Conservation (phyloP, 129 eudicot genomes). For the Glebionis coronaria region DNA sequence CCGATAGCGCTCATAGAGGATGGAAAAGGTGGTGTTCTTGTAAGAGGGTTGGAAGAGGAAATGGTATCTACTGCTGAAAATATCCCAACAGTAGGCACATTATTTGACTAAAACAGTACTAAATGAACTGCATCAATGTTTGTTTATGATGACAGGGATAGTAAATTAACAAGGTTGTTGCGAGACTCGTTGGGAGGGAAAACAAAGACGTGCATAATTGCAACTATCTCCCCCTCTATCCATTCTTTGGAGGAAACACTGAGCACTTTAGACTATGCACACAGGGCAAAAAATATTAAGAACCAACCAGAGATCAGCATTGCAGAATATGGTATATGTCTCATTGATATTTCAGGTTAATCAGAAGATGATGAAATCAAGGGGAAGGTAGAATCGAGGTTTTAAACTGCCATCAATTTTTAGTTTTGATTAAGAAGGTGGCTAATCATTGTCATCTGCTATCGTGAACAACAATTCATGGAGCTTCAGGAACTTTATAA, state of each 20-base stretch:
- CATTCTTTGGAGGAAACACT: slow-evolving; percentile 84
- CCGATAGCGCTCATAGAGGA: no score
- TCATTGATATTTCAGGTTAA: slow-evolving; percentile 50
- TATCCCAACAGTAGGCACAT: neutral
- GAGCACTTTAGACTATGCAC: slow-evolving; percentile 82
- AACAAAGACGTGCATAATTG: slow-evolving; percentile 91
- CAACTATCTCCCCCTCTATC: slow-evolving; percentile 79
- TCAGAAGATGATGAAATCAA: slow-evolving; percentile 94
- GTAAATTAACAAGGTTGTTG: slow-evolving; percentile 75
- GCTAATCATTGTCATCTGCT: slow-evolving; percentile 9
- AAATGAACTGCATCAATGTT: neutral
- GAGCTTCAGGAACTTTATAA: slow-evolving; percentile 84
- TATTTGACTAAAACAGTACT: neutral
- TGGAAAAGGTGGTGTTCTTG: no score
- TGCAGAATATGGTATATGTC: neutral
- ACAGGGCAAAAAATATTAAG: slow-evolving; percentile 89
- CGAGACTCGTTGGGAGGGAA: slow-evolving; percentile 93
- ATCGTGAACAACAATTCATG: slow-evolving; percentile 60
- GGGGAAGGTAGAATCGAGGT: slow-evolving; percentile 71
- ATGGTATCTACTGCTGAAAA: no score
- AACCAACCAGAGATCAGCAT: slow-evolving; percentile 81
- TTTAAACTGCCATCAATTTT: neutral
- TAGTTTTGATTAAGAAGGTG: neutral
- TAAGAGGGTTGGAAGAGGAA: no score
- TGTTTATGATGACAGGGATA: slow-evolving; percentile 67